phyloP scores from a whole-genome alignment of 345 rosid genomes.

The Heritiera fomes region DNA sequence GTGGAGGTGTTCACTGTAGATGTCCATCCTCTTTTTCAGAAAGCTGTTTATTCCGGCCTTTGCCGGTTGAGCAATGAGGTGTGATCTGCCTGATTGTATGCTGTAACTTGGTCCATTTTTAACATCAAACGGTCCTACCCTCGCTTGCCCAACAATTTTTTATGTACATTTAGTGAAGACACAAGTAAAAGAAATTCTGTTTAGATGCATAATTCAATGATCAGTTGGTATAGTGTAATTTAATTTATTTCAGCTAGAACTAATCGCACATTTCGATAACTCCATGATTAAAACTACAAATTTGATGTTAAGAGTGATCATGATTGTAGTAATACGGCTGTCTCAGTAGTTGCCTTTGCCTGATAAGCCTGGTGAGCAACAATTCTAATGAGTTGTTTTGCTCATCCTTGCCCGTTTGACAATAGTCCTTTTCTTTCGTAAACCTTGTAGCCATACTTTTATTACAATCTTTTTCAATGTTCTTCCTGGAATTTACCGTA shows the following conservation, averaged over 20 bases:
- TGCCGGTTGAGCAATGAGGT: conserved; percentile 32
- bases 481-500: too few relatives aligned
- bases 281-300: too few relatives aligned
- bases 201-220: background rate
- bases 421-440: too few relatives aligned
- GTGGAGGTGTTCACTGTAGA: conserved; percentile 59
- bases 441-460: too few relatives aligned
- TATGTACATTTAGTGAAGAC: background rate
- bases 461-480: too few relatives aligned
- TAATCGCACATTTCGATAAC: background rate
- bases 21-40: conserved; percentile 72
- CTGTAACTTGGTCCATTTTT: conserved; percentile 9
- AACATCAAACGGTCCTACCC: background rate
- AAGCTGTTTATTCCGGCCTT: conserved; percentile 71
- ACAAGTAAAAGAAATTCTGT: background rate
- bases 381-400: too few relatives aligned
- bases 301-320: background rate
- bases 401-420: too few relatives aligned
- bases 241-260: background rate
- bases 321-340: background rate
- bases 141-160: background rate
- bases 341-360: background rate
- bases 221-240: background rate
- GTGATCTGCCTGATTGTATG: conserved; percentile 3
- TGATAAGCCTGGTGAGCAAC: too few relatives aligned